phyloP scores from a whole-genome alignment of 2,329 filamentous ascomycete species.

The Trichoderma atrobrunneum region DNA sequence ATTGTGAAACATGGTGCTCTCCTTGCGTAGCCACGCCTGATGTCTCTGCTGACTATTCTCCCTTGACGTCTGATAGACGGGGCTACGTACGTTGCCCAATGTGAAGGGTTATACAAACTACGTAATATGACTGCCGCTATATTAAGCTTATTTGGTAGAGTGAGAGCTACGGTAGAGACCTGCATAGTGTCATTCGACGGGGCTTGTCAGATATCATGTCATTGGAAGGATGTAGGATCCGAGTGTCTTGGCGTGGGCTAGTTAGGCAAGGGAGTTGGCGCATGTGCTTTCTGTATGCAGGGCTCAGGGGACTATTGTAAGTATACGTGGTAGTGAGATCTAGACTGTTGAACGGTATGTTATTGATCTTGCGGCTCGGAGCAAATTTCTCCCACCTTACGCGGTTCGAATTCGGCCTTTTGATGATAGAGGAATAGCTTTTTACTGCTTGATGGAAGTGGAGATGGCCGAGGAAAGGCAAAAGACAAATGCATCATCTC shows the following conservation, averaged over 20 bases:
- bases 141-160: constrained; percentile 3
- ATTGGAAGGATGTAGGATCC: neutral
- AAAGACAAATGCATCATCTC: neutral
- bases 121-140: neutral
- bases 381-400: neutral
- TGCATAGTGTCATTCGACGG: neutral
- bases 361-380: neutral
- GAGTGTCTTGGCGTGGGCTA: neutral
- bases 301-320: neutral
- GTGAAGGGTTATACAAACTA: neutral
- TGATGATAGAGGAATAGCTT: neutral
- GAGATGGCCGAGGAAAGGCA: neutral
- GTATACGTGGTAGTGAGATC: neutral
- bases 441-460: neutral
- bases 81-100: neutral
- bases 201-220: neutral
- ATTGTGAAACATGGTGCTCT: neutral
- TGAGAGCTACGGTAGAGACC: neutral
- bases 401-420: neutral
- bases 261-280: neutral
- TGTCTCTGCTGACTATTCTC: neutral
- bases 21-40: neutral
- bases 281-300: neutral
- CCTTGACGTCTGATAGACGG: neutral
- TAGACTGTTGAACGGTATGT: neutral